Base-by-base conservation (phyloP, 163 green algal species). In the Chloromonas sp. region DNA sequence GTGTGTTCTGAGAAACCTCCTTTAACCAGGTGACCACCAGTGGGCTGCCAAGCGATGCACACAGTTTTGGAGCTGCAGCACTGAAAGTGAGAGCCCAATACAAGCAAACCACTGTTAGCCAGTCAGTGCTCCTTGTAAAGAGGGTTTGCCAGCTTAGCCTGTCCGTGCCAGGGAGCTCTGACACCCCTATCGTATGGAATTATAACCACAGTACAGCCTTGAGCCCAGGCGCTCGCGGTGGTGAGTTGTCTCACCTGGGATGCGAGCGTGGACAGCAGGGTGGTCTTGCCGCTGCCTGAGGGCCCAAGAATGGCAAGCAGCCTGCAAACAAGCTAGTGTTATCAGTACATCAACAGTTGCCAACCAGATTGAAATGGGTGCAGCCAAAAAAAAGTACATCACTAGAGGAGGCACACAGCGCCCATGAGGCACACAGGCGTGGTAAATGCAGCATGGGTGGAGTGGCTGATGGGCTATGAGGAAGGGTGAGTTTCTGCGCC, bases 261-360 rank as follows among this genome's bases (percentile, higher is more conserved):
- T 2, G 95, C 94, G 78, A 98, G 90, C 0, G 91, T 87, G 62
- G 94, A 95, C 1, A 98, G 91, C 79, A 98, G 91, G 2, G 93
- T 96, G 1, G 95, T 98, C 90, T 98, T 98, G 84, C 95, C 94
- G 36, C 83, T 90, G 74, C 95, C 86, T 83, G 88, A 87, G 86
- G 91, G 92, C 0, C 95, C 95, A 93, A 97, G 96, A 74, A 98
- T 91, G 57, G 92, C 92, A 5, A 95, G 85, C 66, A 97, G 87
- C n/a, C 92, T 91, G 85, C 81, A 80, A 58, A 2, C 58, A 78
- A 58, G 60, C 58, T 61, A 60, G 59, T 71, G 60, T 5, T 81
- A 61, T 84, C 15, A 59, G 83, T 74, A 70, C 83, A 83, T 36
- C 36, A 81, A 78, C 5, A 70, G 66, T 14, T 81, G 13, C 1